Evolutionary conservation across 768 basidiomycete species (phyloP).

Genomic region (Gautieria morchelliformis): DNA sequence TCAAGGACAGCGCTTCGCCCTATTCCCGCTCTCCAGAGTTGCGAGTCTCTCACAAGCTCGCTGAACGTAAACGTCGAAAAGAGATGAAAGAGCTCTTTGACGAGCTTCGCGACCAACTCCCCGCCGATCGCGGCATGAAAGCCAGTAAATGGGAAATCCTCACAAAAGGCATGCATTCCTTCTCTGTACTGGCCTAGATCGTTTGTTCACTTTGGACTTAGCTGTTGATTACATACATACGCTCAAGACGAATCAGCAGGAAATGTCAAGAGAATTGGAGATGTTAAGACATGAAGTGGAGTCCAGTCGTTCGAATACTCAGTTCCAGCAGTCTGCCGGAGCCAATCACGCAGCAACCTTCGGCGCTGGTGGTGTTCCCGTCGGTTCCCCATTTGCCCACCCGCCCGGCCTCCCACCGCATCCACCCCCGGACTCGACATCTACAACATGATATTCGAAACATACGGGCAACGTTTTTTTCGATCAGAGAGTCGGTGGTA

Average conservation of each 20-base stretch:
- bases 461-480: not conserved
- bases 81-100: slow-evolving; percentile 99
- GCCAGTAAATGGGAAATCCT: slow-evolving; percentile 99
- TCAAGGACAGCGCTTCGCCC: slow-evolving; percentile 39
- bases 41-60: slow-evolving; percentile 91
- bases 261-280: slow-evolving; percentile 73
- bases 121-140: slow-evolving; percentile 89
- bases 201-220: slow-evolving; percentile 7
- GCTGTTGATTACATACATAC: slow-evolving; percentile 84
- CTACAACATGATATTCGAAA: not conserved
- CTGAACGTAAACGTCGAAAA: slow-evolving; percentile 92
- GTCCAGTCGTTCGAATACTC: not conserved
- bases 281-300: slow-evolving; percentile 70
- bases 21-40: slow-evolving; percentile 95
- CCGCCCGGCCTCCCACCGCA: not conserved
- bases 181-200: not conserved
- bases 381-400: not conserved
- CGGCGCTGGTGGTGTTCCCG: not conserved
- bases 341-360: not conserved
- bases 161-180: slow-evolving; percentile 65
- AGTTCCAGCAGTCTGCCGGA: not conserved
- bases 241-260: slow-evolving; percentile 68
- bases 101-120: slow-evolving; percentile 86
- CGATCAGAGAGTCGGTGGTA: not conserved
- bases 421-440: not conserved